Percentiles rank a stretch among this genome's conserved stretches.
These are phyloP conservation scores for Calocybe cyanea DNA, from an alignment of 768 basidiomycete genomes.

Conservation along the genomic window DNA sequence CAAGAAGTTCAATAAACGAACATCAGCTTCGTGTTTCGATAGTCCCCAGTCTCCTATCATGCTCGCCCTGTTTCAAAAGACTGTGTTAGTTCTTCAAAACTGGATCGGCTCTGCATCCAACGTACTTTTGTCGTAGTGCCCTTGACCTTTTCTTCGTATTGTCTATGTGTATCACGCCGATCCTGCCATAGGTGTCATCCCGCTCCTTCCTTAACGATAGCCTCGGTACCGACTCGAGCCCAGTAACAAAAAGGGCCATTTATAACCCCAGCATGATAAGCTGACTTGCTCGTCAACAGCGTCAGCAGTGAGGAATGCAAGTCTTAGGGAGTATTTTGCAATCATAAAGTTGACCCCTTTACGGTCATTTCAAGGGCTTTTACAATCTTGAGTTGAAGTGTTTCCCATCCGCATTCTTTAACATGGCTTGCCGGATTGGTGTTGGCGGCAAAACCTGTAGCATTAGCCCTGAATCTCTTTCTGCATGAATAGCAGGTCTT, in stretches of 20 bases:
- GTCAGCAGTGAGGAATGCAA: conserved; percentile 66
- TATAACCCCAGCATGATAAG: neutral
- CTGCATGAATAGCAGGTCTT: too few species aligned
- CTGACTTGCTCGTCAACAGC: conserved; percentile 33
- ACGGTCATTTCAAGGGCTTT: too few species aligned
- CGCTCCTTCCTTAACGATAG: conserved; percentile 70
- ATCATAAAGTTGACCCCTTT: too few species aligned
- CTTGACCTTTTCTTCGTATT: conserved; percentile 70
- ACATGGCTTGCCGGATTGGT: too few species aligned
- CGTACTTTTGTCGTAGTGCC: conserved; percentile 65
- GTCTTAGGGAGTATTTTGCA: conserved; percentile 57
- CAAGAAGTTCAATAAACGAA: too few species aligned
- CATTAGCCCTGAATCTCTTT: too few species aligned
- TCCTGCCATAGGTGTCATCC: conserved; percentile 63
- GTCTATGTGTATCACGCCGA: conserved; percentile 53
- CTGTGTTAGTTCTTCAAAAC: neutral
- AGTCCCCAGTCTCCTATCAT: conserved; percentile 58
- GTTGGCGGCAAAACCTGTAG: too few species aligned
- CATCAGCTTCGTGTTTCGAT: conserved; percentile 68
- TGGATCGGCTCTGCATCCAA: neutral
- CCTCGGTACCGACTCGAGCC: conserved; percentile 76
- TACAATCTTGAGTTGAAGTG: too few species aligned
- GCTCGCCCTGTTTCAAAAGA: conserved; percentile 49
- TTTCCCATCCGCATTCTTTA: too few species aligned
- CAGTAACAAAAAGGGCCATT: conserved; percentile 28